A percentile compares a stretch with the other conserved stretches of the same genome.
Conservation (phyloP, 2,329 filamentous ascomycete species). For the Drechslera avenae region DNA sequence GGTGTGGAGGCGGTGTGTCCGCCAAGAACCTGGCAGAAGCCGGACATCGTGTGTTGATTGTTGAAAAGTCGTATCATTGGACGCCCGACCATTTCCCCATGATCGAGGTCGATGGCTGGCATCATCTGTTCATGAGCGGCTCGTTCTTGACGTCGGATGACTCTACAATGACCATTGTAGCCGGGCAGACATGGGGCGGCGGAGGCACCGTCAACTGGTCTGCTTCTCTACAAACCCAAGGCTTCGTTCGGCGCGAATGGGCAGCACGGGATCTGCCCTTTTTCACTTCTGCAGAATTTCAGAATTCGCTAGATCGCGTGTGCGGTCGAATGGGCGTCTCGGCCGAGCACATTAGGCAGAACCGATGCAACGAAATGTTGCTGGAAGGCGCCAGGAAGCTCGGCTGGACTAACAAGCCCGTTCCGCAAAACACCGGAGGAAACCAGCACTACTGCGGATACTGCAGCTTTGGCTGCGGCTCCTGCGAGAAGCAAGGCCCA, state of each 20-base stretch:
- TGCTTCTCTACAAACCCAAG: constrained; percentile 70
- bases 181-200: constrained; percentile 79
- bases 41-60: constrained; percentile 75
- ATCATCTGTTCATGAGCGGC: constrained; percentile 72
- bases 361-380: constrained; percentile 71
- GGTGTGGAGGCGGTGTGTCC: constrained; percentile 80
- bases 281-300: constrained; percentile 75
- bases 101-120: constrained; percentile 63
- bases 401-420: constrained; percentile 70
- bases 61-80: constrained; percentile 83
- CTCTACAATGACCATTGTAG: constrained; percentile 62
- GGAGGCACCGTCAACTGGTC: constrained; percentile 90
- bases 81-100: constrained; percentile 75
- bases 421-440: constrained; percentile 80
- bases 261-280: constrained; percentile 70
- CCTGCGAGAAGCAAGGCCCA: constrained; percentile 78
- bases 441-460: constrained; percentile 74
- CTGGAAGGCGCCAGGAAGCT: constrained; percentile 76
- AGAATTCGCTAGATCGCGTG: constrained; percentile 78
- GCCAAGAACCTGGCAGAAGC: constrained; percentile 82
- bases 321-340: constrained; percentile 79
- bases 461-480: constrained; percentile 64
- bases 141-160: constrained; percentile 62
- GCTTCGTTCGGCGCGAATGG: constrained; percentile 82
- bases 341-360: constrained; percentile 70